Evolutionary conservation across 176 grass and related monocot species (phyloP).

Genomic region (Puya raimondii): DNA sequence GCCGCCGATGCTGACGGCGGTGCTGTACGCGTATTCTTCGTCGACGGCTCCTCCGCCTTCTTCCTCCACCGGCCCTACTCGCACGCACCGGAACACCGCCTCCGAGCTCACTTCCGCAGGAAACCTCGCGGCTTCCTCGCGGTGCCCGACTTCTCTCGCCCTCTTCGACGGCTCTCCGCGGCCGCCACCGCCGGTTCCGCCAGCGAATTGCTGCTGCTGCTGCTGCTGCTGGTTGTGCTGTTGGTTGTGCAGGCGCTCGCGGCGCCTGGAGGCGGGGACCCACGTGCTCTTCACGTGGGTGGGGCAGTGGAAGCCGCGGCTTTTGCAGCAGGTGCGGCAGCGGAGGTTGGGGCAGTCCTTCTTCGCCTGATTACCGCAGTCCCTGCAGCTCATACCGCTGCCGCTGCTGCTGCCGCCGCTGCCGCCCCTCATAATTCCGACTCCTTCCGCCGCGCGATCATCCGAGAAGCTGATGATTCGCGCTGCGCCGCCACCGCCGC

Average conservation of each 20-base stretch:
- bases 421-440: slow-evolving; percentile 11
- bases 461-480: too few relatives aligned
- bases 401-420: neutral
- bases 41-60: neutral
- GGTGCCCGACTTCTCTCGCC: neutral
- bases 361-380: slow-evolving; percentile 92
- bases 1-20: slow-evolving; percentile 70
- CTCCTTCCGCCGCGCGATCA: too few relatives aligned
- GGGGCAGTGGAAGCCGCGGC: slow-evolving; percentile 59
- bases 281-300: slow-evolving; percentile 92
- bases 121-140: slow-evolving; percentile 49
- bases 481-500: too few relatives aligned
- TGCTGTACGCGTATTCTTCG: slow-evolving; percentile 80
- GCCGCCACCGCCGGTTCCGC: neutral
- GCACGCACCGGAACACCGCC: slow-evolving; percentile 84
- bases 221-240: slow-evolving; percentile 12
- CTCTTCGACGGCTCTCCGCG: too few relatives aligned
- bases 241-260: slow-evolving; percentile 39
- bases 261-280: slow-evolving; percentile 57
- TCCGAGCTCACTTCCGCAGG: slow-evolving; percentile 68
- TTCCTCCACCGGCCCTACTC: slow-evolving; percentile 62
- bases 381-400: slow-evolving; percentile 38
- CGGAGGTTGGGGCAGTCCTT: slow-evolving; percentile 60
- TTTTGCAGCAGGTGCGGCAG: slow-evolving; percentile 84
- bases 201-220: slow-evolving; percentile 6